Evolutionary conservation across 768 basidiomycete genomes (phyloP), one percentile per base, ranked within the genome.

Genomic region (Cystoderma amianthinum): DNA sequence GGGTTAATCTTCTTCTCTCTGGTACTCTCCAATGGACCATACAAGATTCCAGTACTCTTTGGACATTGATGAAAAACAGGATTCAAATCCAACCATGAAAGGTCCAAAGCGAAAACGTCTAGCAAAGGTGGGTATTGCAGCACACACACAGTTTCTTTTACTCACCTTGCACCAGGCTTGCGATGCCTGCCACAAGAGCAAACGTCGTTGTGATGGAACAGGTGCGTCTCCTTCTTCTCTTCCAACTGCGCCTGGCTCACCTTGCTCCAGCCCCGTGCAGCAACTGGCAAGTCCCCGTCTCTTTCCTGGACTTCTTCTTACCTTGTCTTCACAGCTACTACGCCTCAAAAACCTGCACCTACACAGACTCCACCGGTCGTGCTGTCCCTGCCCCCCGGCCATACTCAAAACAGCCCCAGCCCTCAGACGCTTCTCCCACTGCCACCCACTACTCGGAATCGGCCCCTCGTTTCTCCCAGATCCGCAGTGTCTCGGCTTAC

Each of bases 141-240:
- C 25, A 7, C 7, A 28, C 34, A 36, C 12, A 36, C 19, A 39
- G 42, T 34, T n/a, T n/a, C n/a, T n/a, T n/a, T 33, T 45, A 25
- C 45, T 50, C 35, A 28, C n/a, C 37, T 20, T 36, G 36, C 3
- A 32, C 45, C 43, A 75, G 72, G 74, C 87, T 37, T 89, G 87
- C 61, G 83, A 87, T 60, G 81, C 83, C 40, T 90, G 87, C 57
- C 88, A 90, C 57, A 86, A 84, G 59, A 82, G 79, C 63, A 90
- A 90, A 56, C 77, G 87, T 18, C 77, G 86, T 36, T 89, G 86
- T 61, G 85, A 88, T 61, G 85, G 85, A 22, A 85, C 82, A 46
- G 80, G 84, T 82, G 46, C 44, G 78, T 67, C 38, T 42, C 41
- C 22, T 37, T 34, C 46, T 30, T 40, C 42, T 39, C 41, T 44